Conservation (phyloP, 1,284 basidiomycete genomes). For the Rhodotorula sp. region DNA sequence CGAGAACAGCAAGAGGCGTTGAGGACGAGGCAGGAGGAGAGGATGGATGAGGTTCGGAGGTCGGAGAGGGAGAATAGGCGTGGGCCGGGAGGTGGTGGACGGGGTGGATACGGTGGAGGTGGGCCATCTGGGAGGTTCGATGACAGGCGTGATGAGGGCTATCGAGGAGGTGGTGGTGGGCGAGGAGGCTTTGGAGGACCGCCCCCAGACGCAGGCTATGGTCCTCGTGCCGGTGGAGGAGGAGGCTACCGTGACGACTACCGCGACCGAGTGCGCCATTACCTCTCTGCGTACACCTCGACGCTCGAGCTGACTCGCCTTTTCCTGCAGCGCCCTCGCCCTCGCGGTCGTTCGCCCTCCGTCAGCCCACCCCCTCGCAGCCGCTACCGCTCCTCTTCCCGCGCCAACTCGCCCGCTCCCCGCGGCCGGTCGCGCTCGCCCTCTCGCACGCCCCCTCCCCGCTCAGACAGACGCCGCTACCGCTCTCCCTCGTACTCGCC, state of each 20-base stretch:
- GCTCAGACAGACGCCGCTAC: background rate
- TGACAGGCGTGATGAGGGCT: conserved; percentile 10
- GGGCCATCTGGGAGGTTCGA: conserved; percentile 44
- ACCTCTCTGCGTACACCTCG: too few species aligned
- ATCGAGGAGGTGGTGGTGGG: conserved; percentile 11
- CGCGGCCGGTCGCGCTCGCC: conserved; percentile 18
- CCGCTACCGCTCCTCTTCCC: conserved; percentile 7
- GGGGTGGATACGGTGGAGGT: conserved; percentile 52
- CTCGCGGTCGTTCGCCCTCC: background rate
- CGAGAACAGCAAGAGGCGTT: conserved; percentile 64
- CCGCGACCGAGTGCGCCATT: background rate
- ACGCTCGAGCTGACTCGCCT: background rate
- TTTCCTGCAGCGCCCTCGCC: background rate
- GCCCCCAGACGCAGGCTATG: conserved; percentile 2
- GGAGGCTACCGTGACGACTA: conserved; percentile 7
- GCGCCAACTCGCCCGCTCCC: conserved; percentile 5
- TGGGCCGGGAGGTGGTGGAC: conserved; percentile 52
- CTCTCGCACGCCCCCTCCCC: conserved; percentile 17
- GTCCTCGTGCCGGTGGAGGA: conserved; percentile 10
- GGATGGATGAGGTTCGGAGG: conserved; percentile 44
- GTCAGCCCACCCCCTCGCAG: background rate
- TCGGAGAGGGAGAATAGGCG: conserved; percentile 49
- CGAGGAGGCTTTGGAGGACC: conserved; percentile 1
- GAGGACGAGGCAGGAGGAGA: conserved; percentile 55
- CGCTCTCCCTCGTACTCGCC: conserved; percentile 6